A percentile compares a stretch with the other conserved stretches of the same genome.
Conservation (phyloP, 164 flowering plant species). For the Paratinospora sagittata region DNA sequence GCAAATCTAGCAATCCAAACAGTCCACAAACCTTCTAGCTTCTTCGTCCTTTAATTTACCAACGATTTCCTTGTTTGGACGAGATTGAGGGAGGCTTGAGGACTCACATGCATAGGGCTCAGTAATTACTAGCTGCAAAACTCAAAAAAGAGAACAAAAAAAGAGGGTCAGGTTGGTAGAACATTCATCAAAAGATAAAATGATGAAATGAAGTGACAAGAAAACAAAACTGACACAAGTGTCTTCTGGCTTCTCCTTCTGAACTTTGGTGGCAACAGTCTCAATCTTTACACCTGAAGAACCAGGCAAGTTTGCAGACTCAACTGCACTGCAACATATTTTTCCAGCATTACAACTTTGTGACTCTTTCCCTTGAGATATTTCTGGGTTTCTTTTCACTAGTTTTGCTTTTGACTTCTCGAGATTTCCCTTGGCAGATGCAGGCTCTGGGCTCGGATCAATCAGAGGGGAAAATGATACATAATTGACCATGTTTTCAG, state of each 20-base stretch:
- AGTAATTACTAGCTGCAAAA: conserved; percentile 64
- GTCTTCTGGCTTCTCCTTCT: neutral
- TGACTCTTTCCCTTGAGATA: neutral
- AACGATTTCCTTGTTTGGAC: conserved; percentile 95
- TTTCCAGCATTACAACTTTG: neutral
- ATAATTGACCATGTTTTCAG: too few relatives aligned
- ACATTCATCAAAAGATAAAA: too few relatives aligned
- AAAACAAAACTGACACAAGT: too few relatives aligned
- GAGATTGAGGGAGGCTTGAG: conserved; percentile 87
- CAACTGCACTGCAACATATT: neutral
- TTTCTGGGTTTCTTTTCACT: neutral
- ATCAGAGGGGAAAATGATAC: too few relatives aligned
- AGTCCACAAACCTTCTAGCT: conserved; percentile 60
- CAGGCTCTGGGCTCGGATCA: too few relatives aligned
- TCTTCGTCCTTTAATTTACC: conserved; percentile 89
- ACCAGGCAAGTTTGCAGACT: neutral
- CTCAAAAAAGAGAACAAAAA: conserved; percentile 7
- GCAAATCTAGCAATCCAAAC: neutral
- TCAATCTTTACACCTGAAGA: neutral
- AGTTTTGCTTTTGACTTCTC: too few relatives aligned
- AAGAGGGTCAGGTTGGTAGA: too few relatives aligned
- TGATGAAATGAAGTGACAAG: too few relatives aligned
- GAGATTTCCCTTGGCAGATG: too few relatives aligned
- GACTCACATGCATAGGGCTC: conserved; percentile 90
- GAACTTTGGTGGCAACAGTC: neutral